phyloP scores from a whole-genome alignment of 192 early-diverging fungal species.

The Backusella australiensis region DNA sequence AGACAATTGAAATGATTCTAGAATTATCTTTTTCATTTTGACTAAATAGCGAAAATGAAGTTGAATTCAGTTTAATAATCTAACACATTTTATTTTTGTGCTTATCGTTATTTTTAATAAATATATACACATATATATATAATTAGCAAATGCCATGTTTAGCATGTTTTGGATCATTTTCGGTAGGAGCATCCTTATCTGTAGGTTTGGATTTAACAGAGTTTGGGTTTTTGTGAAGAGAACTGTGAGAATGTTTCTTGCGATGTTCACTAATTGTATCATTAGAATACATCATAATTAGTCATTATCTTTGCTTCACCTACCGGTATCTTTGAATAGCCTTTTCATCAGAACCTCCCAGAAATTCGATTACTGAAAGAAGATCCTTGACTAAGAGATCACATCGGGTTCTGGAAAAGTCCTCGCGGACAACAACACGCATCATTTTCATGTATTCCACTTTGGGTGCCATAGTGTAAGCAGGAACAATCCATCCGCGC shows the following conservation, averaged over 20 bases:
- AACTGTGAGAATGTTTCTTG: neutral
- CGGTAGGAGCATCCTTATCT: neutral
- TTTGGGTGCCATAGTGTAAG: constrained; percentile 65
- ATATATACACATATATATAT: neutral
- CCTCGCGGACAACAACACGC: constrained; percentile 68
- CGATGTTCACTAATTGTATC: neutral
- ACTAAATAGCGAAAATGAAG: neutral
- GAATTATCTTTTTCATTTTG: neutral
- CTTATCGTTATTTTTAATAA: neutral
- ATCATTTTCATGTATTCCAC: constrained; percentile 48
- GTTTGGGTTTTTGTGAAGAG: neutral
- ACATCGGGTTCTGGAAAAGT: constrained; percentile 31
- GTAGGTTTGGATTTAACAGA: neutral
- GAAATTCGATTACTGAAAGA: neutral
- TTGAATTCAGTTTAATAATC: neutral
- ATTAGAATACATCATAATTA: neutral
- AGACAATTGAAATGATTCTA: neutral
- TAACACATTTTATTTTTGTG: neutral
- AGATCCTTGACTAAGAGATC: constrained; percentile 31
- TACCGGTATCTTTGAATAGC: neutral
- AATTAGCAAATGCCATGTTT: constrained; percentile 6
- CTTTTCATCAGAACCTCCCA: neutral
- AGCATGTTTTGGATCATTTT: neutral
- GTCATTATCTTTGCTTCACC: neutral
- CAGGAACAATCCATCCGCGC: constrained; percentile 76